Conservation (phyloP, 331 rosid genomes). For the Malus hybrid region DNA sequence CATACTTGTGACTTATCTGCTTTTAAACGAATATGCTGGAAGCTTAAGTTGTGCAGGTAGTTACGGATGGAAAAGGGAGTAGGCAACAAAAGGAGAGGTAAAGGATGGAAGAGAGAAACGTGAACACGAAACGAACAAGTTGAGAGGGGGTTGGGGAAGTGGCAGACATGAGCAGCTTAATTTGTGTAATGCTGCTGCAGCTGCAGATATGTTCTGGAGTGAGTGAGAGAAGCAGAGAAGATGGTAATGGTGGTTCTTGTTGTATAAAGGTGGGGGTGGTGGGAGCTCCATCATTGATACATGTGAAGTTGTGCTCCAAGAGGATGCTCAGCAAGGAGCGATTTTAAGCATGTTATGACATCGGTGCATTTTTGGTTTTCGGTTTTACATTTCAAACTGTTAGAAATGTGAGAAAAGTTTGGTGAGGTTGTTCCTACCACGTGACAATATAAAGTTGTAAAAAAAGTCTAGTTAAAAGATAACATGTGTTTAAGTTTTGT, state of each 20-base stretch:
- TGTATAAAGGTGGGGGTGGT: slow-evolving; percentile 28
- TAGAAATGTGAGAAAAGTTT: background rate
- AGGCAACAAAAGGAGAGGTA: slow-evolving; percentile 11
- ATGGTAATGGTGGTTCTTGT: slow-evolving; percentile 29
- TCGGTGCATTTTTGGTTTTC: background rate
- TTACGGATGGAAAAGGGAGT: slow-evolving; percentile 8
- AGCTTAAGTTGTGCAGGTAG: slow-evolving; percentile 11
- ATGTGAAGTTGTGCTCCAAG: slow-evolving; percentile 14
- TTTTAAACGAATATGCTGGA: slow-evolving; percentile 12
- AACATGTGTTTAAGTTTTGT: background rate
- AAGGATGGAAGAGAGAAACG: background rate
- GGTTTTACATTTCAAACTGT: slow-evolving; percentile 17
- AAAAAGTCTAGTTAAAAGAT: background rate
- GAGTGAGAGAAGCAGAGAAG: slow-evolving; percentile 18
- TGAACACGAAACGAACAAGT: background rate
- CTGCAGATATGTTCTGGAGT: slow-evolving; percentile 18
- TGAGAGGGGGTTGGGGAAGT: background rate
- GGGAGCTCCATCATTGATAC: slow-evolving; percentile 40
- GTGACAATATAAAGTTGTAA: background rate
- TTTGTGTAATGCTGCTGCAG: slow-evolving; percentile 29
- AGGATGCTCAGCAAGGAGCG: background rate
- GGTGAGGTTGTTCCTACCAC: background rate
- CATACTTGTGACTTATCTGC: slow-evolving; percentile 15
- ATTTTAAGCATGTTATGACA: background rate
- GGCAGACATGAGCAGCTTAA: slow-evolving; percentile 8